A percentile compares a stretch with the other conserved stretches of the same genome.
phyloP scores from a whole-genome alignment of 208 protist genomes.

The Crithidia bombi region DNA sequence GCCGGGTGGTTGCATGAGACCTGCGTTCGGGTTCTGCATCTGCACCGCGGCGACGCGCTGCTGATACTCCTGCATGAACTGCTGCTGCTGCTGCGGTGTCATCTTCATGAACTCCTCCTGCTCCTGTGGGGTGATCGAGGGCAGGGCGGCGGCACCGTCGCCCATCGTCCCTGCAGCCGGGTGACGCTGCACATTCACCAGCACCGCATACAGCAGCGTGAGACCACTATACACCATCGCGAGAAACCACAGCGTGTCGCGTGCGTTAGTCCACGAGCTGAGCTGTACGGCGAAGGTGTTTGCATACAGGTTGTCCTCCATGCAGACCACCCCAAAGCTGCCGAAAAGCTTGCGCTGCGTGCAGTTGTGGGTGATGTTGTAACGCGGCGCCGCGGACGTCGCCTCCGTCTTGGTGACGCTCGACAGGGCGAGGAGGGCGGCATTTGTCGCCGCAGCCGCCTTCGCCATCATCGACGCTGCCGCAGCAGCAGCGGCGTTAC shows the following conservation, averaged over 20 bases:
- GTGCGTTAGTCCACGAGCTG: conserved; percentile 63
- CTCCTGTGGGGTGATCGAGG: conserved; percentile 44
- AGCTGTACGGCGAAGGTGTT: conserved; percentile 70
- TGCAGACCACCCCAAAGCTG: conserved; percentile 58
- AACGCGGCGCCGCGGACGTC: not conserved
- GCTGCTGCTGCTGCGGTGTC: conserved; percentile 55
- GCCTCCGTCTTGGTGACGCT: not conserved
- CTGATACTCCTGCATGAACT: conserved; percentile 47
- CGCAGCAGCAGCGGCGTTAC: not conserved
- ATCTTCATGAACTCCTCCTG: conserved; percentile 49
- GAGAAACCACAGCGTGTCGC: conserved; percentile 74
- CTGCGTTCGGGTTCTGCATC: conserved; percentile 31
- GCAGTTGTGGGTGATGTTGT: conserved; percentile 26
- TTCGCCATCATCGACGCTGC: not conserved
- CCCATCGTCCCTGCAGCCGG: not conserved
- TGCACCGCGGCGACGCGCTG: conserved; percentile 34
- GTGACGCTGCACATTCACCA: conserved; percentile 56
- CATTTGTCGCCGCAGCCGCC: not conserved
- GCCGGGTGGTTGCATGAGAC: not conserved
- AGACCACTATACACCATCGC: conserved; percentile 66
- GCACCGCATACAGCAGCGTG: conserved; percentile 57
- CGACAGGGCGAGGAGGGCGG: not conserved
- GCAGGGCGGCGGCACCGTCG: conserved; percentile 1
- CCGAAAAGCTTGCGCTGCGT: conserved; percentile 41
- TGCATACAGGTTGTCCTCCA: conserved; percentile 70